Percentiles rank a stretch among this genome's conserved stretches.
These are phyloP conservation scores for Aureobasidium sp. DNA, from an alignment of 2,329 filamentous ascomycete genomes.

Conservation along the genomic window DNA sequence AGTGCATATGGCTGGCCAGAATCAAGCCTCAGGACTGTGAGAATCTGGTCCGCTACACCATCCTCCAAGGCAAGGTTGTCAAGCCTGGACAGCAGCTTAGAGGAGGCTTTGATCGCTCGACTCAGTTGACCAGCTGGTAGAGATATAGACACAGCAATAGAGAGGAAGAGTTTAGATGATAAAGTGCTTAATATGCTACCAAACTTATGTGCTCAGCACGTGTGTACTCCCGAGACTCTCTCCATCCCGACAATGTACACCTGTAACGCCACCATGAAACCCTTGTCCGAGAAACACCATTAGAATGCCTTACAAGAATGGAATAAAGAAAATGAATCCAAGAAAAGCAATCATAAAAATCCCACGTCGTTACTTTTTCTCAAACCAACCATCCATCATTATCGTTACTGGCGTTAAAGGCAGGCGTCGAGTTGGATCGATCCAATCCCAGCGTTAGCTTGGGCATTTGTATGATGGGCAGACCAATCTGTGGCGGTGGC, in stretches of 20 bases:
- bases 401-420: slow-evolving; percentile 10
- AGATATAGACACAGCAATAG: not conserved
- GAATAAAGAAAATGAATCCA: not conserved
- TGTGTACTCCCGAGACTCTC: not conserved
- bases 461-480: slow-evolving; percentile 7
- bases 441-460: slow-evolving; percentile 12
- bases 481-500: slow-evolving; percentile 10
- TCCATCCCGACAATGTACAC: not conserved
- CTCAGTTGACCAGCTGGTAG: slow-evolving; percentile 80
- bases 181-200: not conserved
- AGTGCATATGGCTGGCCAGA: slow-evolving; percentile 88
- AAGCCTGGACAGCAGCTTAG: slow-evolving; percentile 80
- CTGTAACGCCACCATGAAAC: not conserved
- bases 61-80: slow-evolving; percentile 87
- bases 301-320: slow-evolving; percentile 1
- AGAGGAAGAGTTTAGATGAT: not conserved
- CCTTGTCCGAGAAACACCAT: not conserved
- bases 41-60: slow-evolving; percentile 80
- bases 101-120: slow-evolving; percentile 80
- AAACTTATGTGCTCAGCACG: not conserved
- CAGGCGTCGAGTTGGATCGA: slow-evolving; percentile 4
- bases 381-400: slow-evolving; percentile 14
- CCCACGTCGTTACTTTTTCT: not conserved
- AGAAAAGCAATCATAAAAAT: not conserved
- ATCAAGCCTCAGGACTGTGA: slow-evolving; percentile 84